Conservation (phyloP, 768 basidiomycete species). For the Rhizopogon vulgaris region DNA sequence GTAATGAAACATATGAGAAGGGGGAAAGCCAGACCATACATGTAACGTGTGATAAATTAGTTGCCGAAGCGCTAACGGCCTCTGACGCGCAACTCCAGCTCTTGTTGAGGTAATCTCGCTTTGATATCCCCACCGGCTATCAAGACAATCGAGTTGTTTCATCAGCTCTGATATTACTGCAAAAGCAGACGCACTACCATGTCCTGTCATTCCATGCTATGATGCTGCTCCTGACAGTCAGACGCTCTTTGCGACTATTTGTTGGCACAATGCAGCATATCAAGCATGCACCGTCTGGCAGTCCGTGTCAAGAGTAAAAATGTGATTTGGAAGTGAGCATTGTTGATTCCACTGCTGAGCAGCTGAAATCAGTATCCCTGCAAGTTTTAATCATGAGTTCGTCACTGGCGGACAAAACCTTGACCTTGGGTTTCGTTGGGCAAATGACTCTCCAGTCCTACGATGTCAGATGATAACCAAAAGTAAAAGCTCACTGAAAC, state of each 20-base stretch:
- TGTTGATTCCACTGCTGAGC: not conserved
- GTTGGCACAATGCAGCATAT: not conserved
- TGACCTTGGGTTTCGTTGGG: no score
- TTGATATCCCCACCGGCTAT: not conserved
- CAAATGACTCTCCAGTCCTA: no score
- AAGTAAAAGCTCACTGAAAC: no score
- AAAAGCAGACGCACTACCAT: not conserved
- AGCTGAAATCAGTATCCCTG: not conserved
- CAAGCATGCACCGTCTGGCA: not conserved
- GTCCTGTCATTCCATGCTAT: not conserved
- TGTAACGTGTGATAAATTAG: not conserved
- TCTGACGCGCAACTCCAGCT: no score
- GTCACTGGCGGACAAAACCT: no score
- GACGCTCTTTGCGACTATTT: not conserved
- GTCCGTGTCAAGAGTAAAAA: not conserved
- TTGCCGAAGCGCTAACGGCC: not conserved
- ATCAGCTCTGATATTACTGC: not conserved
- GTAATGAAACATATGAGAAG: not conserved
- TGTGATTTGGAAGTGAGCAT: not conserved
- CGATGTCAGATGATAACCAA: no score
- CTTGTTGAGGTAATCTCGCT: not conserved
- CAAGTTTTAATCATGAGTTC: no score
- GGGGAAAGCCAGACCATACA: not conserved
- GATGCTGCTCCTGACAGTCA: no score
- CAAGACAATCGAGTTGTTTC: not conserved